Evolutionary conservation across 176 grass and related monocot species (phyloP).

Genomic region (Oryza rufipogon): DNA sequence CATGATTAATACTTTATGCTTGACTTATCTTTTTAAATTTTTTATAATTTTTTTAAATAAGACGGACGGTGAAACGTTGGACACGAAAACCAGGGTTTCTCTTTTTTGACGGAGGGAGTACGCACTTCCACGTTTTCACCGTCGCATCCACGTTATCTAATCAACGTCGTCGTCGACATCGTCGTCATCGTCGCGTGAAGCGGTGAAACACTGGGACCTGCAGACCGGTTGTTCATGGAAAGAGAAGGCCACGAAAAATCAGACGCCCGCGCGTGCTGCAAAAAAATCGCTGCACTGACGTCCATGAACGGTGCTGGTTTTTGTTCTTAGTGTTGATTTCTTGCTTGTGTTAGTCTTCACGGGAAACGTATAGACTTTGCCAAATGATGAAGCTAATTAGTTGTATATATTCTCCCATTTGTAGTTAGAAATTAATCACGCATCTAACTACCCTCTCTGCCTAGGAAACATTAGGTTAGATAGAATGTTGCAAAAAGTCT

Average conservation of each 20-base stretch:
- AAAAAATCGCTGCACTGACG: neutral
- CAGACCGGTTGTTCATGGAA: neutral
- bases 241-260: neutral
- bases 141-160: neutral
- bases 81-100: too few relatives aligned
- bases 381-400: neutral
- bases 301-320: neutral
- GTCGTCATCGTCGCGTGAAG: neutral
- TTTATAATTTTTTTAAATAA: too few relatives aligned
- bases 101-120: too few relatives aligned
- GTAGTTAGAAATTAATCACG: neutral
- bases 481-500: slow-evolving; percentile 1
- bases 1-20: too few relatives aligned
- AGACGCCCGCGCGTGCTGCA: neutral
- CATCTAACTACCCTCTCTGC: neutral
- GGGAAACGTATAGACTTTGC: neutral
- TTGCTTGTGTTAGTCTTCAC: neutral
- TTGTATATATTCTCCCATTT: neutral
- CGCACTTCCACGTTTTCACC: neutral
- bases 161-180: neutral
- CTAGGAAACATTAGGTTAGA: neutral
- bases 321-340: neutral
- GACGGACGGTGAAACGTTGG: too few relatives aligned
- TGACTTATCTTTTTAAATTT: too few relatives aligned
- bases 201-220: neutral